A percentile compares a stretch with the other conserved stretches of the same genome.
These are phyloP conservation scores for Noccaea caerulescens DNA, from an alignment of 345 rosid genomes.

Conservation along the genomic window DNA sequence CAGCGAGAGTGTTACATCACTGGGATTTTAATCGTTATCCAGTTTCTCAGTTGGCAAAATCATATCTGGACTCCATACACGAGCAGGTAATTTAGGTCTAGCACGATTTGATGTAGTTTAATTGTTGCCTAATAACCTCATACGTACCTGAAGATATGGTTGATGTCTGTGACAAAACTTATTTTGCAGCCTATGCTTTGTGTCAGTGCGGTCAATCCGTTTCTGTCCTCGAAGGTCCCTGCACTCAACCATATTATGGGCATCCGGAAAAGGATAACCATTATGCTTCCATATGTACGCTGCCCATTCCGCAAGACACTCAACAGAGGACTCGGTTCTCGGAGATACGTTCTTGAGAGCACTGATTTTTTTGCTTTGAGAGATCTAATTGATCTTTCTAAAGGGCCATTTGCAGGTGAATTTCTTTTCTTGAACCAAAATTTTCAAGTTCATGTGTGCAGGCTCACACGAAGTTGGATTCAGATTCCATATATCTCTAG, in stretches of 20 bases:
- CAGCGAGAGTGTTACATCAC: constrained; percentile 86
- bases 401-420: constrained; percentile 95
- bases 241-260: constrained; percentile 78
- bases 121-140: not conserved
- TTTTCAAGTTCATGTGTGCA: not conserved
- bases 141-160: constrained; percentile 15
- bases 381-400: constrained; percentile 95
- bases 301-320: constrained; percentile 88
- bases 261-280: constrained; percentile 71
- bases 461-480: constrained; percentile 20
- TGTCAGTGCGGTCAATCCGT: constrained; percentile 94
- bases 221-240: constrained; percentile 85
- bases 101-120: not conserved
- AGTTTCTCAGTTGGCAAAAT: constrained; percentile 89
- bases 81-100: constrained; percentile 69
- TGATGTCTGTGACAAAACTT: constrained; percentile 34
- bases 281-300: constrained; percentile 82
- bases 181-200: constrained; percentile 90
- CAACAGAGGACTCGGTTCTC: constrained; percentile 79
- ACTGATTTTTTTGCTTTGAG: constrained; percentile 86
- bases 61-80: constrained; percentile 86
- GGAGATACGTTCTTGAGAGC: constrained; percentile 93
- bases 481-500: constrained; percentile 20
- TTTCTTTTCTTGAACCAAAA: constrained; percentile 27
- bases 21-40: constrained; percentile 89